Conservation (phyloP, 2,329 filamentous ascomycete species). For the Zalaria obscura region DNA sequence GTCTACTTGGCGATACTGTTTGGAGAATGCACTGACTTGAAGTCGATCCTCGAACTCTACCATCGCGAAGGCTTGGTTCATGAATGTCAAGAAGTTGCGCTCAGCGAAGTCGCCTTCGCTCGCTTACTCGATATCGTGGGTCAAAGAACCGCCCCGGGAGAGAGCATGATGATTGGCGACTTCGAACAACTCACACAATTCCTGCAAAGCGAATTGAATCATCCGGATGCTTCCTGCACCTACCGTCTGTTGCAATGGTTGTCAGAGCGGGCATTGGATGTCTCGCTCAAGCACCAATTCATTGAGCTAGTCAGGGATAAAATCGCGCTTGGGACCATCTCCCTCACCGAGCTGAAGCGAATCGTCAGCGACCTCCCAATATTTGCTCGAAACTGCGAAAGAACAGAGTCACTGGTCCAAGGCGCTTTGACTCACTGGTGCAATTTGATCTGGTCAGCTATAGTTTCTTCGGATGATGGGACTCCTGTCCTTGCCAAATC, state of each 20-base stretch:
- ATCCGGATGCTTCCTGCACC: background rate
- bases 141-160: background rate
- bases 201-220: slow-evolving; percentile 3
- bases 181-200: background rate
- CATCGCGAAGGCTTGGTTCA: background rate
- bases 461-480: background rate
- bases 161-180: background rate
- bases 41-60: background rate
- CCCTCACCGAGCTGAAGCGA: slow-evolving; percentile 1
- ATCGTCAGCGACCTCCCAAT: slow-evolving; percentile 2
- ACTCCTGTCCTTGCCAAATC: background rate
- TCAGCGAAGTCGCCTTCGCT: slow-evolving; percentile 2
- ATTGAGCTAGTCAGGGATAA: slow-evolving; percentile 8
- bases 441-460: background rate
- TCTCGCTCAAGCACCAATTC: background rate
- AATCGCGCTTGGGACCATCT: slow-evolving; percentile 8
- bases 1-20: background rate
- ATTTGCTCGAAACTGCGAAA: too few relatives aligned
- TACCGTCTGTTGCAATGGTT: background rate
- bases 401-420: background rate
- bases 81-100: background rate
- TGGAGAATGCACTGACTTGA: background rate
- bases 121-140: background rate
- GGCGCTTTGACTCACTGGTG: background rate
- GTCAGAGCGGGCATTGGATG: background rate